Conservation (phyloP, 495 filamentous ascomycete genomes). For the Lindgomyces ingoldianus region DNA sequence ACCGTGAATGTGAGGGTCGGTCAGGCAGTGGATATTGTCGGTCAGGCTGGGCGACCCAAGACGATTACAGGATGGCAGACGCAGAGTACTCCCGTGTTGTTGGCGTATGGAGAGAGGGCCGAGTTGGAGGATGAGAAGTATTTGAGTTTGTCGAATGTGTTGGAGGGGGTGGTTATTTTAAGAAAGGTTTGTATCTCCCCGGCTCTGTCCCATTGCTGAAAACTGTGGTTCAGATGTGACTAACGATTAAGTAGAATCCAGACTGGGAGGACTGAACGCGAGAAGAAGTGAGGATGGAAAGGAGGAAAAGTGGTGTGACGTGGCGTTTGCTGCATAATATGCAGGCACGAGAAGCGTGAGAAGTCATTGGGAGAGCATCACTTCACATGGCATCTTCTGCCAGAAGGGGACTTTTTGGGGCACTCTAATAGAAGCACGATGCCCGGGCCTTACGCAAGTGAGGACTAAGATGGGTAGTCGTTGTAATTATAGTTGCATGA, state of each 20-base stretch:
- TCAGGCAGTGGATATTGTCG: conserved; percentile 97
- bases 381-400: neutral
- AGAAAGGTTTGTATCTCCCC: conserved; percentile 74
- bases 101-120: conserved; percentile 90
- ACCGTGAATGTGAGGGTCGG: conserved; percentile 96
- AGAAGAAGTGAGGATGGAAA: neutral
- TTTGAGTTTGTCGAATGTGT: conserved; percentile 79
- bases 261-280: conserved; percentile 35
- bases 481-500: neutral
- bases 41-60: conserved; percentile 94
- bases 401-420: neutral
- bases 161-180: conserved; percentile 95
- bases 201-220: neutral
- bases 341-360: too few relatives aligned
- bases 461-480: neutral
- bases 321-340: neutral
- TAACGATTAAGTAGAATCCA: conserved; percentile 32
- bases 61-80: conserved; percentile 99
- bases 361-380: neutral
- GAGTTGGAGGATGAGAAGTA: conserved; percentile 99
- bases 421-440: neutral
- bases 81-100: conserved; percentile 92
- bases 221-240: neutral
- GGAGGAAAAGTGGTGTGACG: neutral
- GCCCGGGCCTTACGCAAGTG: neutral